A percentile compares a stretch with the other conserved stretches of the same genome.
Conservation (phyloP, 495 filamentous ascomycete species). For the Aspergillus cristatus region DNA sequence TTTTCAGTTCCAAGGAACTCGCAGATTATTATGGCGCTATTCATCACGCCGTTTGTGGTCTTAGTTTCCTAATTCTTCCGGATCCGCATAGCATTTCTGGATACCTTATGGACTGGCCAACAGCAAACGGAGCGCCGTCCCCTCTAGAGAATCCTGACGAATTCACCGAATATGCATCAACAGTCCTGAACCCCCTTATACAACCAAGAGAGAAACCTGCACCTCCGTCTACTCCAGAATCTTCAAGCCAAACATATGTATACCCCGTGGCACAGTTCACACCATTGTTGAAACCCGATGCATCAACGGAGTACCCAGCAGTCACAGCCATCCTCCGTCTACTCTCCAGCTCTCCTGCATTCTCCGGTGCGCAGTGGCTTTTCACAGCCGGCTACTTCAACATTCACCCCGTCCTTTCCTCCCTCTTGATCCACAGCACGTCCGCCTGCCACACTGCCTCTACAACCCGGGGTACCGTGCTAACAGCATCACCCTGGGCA, state of each 20-base stretch:
- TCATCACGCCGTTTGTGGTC: conserved; percentile 62
- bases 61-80: conserved; percentile 74
- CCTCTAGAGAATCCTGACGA: conserved; percentile 59
- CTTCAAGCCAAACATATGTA: conserved; percentile 56
- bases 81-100: conserved; percentile 45
- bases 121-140: conserved; percentile 57
- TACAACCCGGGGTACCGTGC: conserved; percentile 60
- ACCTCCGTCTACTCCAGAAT: conserved; percentile 14
- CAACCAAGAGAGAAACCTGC: conserved; percentile 26
- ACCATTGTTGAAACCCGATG: conserved; percentile 65
- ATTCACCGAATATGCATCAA: conserved; percentile 61
- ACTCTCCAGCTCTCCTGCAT: conserved; percentile 46
- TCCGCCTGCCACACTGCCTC: conserved; percentile 22
- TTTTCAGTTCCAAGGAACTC: conserved; percentile 70
- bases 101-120: conserved; percentile 73
- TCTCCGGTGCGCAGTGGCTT: conserved; percentile 67
- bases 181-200: conserved; percentile 56
- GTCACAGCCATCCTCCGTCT: conserved; percentile 63
- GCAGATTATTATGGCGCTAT: conserved; percentile 75
- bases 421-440: conserved; percentile 60
- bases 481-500: conserved; percentile 89
- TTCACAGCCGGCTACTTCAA: conserved; percentile 99
- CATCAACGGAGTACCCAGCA: conserved; percentile 80
- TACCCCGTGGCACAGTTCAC: conserved; percentile 82
- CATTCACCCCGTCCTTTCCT: conserved; percentile 71